phyloP scores from a whole-genome alignment of 2,329 filamentous ascomycete species.

The Fusarium tuaranense region DNA sequence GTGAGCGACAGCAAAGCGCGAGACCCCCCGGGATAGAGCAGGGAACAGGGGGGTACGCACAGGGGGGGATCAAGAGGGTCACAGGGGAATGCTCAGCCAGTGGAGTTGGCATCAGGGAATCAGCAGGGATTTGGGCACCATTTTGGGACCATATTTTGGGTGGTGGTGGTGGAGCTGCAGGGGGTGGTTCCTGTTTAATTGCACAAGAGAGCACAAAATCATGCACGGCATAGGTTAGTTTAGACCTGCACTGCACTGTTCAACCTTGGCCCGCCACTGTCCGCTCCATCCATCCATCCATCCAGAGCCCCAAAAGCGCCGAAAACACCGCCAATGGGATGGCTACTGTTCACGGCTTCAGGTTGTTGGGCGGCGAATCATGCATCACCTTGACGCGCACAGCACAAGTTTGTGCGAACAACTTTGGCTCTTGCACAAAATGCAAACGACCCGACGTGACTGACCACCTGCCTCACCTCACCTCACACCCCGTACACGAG shows the following conservation, averaged over 20 bases:
- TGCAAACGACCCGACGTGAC: conserved; percentile 3
- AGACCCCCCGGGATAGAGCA: conserved; percentile 15
- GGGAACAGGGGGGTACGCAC: conserved; percentile 26
- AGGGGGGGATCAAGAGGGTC: conserved; percentile 9
- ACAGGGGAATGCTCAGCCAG: conserved; percentile 14
- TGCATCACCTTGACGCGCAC: neutral
- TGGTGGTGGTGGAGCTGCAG: conserved; percentile 18
- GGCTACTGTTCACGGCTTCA: neutral
- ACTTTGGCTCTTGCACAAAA: neutral
- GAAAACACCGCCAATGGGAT: conserved; percentile 19
- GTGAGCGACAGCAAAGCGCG: conserved; percentile 12
- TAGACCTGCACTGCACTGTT: neutral
- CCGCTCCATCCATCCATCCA: conserved; percentile 6
- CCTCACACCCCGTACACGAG: conserved; percentile 1
- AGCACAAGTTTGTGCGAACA: conserved; percentile 9
- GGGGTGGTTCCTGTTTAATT: conserved; percentile 16
- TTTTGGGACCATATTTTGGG: conserved; percentile 26
- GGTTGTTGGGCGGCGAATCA: conserved; percentile 4
- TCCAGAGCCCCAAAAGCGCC: neutral
- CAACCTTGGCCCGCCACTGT: conserved; percentile 7
- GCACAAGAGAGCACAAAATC: conserved; percentile 23
- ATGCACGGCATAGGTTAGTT: conserved; percentile 21
- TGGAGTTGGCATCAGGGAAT: conserved; percentile 27
- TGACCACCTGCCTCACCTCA: neutral
- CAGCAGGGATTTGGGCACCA: conserved; percentile 30